Base-by-base conservation (phyloP, 2,329 filamentous ascomycete genomes). In the Diaporthe citrichinensis region DNA sequence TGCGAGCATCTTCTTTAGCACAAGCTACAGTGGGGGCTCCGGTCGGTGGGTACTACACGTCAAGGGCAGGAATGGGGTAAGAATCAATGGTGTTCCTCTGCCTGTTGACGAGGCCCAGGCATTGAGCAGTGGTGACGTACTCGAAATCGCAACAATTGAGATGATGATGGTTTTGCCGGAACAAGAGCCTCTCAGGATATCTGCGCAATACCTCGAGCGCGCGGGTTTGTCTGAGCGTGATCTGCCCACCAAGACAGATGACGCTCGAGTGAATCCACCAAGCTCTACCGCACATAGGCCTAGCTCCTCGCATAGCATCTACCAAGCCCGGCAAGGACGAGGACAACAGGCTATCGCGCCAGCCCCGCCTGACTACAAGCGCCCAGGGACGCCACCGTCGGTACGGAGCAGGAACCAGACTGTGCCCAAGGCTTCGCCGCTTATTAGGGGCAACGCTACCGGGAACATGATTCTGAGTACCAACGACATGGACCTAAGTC, bases 111-210 rank as follows among this genome's bases (percentile, higher is more conserved):
- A 89, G 53, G 89, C 91, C 49, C 90, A 91, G 46, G 86, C 91
- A 41, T 89, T 99, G 36, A 91, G 92, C 57, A 98, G 96, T 80
- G 97, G 97, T 75, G 93, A 96, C 82, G 95, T 98, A 58, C 93
- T 99, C 75, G 95, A 98, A 81, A 94, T 98, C 81, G 94, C 94
- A 80, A 94, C 94, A 72, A 94, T 97, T 1, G 96, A 99, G 86
- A 99, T 99, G 97, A 96, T 98, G 88, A 99, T 99, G 84, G 95
- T 98, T 65, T 91, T 98, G n/a, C 96, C 97, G 0, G 93, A 94
- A 78, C 88, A 91, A 61, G 88, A 87, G 74, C 90, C 91, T 34
- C 88, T 95, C 36, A 88, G 90, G 62, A 92, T 97, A 76, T 91
- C 94, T 81, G 89, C 89, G 31, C 90, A 86, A 80, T 95, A 94